These are phyloP conservation scores for Cavenderia fasciculata DNA, from an alignment of 78 protist genomes.

Conservation along the genomic window DNA sequence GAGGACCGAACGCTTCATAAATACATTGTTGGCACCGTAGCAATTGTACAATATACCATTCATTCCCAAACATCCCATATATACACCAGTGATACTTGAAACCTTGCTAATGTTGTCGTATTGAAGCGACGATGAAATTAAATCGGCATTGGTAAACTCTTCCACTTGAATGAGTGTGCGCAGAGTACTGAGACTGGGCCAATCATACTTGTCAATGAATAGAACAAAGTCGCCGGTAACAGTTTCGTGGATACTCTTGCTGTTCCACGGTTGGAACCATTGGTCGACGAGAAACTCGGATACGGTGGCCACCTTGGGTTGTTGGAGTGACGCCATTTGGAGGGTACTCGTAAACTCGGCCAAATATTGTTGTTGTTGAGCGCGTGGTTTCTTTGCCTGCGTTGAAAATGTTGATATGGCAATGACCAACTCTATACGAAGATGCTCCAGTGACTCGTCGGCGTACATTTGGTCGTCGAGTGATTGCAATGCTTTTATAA, in stretches of 20 bases:
- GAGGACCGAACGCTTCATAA: background rate
- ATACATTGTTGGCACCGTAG: conserved; percentile 49
- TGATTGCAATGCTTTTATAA: background rate
- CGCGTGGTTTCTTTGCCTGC: background rate
- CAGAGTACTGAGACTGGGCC: background rate
- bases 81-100: background rate
- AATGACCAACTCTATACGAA: too few species aligned
- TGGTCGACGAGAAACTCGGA: background rate
- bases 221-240: background rate
- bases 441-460: too few species aligned
- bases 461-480: background rate
- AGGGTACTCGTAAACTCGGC: background rate
- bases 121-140: conserved; percentile 6
- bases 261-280: conserved; percentile 57
- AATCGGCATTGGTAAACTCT: background rate
- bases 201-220: conserved; percentile 16
- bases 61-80: conserved; percentile 55
- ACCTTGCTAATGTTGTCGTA: background rate
- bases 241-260: background rate
- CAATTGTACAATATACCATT: conserved; percentile 72
- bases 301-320: background rate
- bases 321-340: background rate
- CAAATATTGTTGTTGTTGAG: too few species aligned
- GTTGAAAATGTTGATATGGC: background rate
- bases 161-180: background rate